Evolutionary conservation across 2,329 filamentous ascomycete species (phyloP).

Genomic region (Raffaelea albimanens): DNA sequence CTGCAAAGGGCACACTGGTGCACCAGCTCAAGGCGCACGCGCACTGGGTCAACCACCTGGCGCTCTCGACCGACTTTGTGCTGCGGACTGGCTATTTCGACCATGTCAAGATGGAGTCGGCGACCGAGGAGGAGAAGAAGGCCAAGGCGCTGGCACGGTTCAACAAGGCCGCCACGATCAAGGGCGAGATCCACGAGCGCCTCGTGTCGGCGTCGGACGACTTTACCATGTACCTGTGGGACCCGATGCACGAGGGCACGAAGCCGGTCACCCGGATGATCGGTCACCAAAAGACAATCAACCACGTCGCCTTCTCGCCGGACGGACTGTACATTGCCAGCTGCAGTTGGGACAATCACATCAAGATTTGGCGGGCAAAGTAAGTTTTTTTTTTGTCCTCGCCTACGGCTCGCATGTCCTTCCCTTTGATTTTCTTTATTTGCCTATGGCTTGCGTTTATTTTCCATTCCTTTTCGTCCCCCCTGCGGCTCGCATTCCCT

Average conservation of each 20-base stretch:
- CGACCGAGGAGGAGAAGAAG: slow-evolving; percentile 59
- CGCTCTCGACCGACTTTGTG: slow-evolving; percentile 85
- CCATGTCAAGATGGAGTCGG: slow-evolving; percentile 61
- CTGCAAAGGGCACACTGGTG: slow-evolving; percentile 65
- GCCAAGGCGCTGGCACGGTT: slow-evolving; percentile 73
- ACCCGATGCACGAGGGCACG: slow-evolving; percentile 59
- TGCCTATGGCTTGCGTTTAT: slow-evolving; percentile 13
- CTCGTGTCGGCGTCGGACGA: slow-evolving; percentile 82
- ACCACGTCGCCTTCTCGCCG: slow-evolving; percentile 89
- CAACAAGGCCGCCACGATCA: slow-evolving; percentile 70
- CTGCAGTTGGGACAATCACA: slow-evolving; percentile 86
- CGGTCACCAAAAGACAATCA: slow-evolving; percentile 96
- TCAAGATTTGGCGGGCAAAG: slow-evolving; percentile 79
- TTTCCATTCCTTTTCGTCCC: slow-evolving; percentile 5
- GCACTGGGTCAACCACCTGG: slow-evolving; percentile 93
- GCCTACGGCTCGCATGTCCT: too few species aligned
- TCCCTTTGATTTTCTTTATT: too few species aligned
- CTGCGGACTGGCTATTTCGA: slow-evolving; percentile 81
- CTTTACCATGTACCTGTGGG: slow-evolving; percentile 95
- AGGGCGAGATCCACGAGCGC: slow-evolving; percentile 70
- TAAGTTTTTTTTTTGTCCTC: slow-evolving; percentile 33
- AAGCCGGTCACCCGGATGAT: slow-evolving; percentile 82
- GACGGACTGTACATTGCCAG: slow-evolving; percentile 83
- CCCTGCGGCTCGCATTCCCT: not conserved
- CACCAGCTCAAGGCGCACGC: slow-evolving; percentile 68